phyloP scores from a whole-genome alignment of 768 basidiomycete species.

The Omphalotus guepiniiformis region DNA sequence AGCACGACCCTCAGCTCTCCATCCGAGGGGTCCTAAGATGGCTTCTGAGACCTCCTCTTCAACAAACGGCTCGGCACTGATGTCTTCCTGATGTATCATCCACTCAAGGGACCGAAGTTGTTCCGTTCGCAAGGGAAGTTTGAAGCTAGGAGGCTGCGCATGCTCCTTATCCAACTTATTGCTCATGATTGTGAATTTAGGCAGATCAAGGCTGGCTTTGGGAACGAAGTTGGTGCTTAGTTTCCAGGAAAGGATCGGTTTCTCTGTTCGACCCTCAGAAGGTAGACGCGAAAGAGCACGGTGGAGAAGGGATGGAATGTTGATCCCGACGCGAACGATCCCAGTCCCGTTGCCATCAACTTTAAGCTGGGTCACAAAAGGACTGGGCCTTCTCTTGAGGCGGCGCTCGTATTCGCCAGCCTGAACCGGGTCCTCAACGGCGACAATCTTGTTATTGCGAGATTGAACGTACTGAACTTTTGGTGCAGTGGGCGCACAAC shows the following conservation, averaged over 20 bases:
- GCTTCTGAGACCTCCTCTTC: conserved; percentile 96
- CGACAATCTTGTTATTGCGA: conserved; percentile 52
- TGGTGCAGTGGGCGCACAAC: conserved; percentile 81
- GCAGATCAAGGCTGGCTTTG: conserved; percentile 49
- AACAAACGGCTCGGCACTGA: conserved; percentile 64
- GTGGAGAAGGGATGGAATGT: conserved; percentile 82
- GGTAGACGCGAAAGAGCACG: conserved; percentile 83
- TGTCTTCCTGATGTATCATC: conserved; percentile 83
- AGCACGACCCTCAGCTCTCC: conserved; percentile 92
- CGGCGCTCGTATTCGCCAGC: conserved; percentile 88
- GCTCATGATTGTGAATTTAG: conserved; percentile 67
- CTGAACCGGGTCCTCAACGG: conserved; percentile 80
- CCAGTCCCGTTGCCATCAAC: conserved; percentile 60
- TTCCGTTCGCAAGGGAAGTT: conserved; percentile 68
- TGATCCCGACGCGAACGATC: conserved; percentile 79
- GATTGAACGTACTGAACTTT: conserved; percentile 68
- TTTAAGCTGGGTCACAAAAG: conserved; percentile 83
- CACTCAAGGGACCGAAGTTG: conserved; percentile 88
- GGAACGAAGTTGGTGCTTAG: conserved; percentile 77
- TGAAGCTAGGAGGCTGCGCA: conserved; percentile 76
- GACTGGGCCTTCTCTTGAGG: conserved; percentile 79
- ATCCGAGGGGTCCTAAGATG: conserved; percentile 78
- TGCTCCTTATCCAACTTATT: conserved; percentile 73
- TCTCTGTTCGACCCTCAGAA: conserved; percentile 41
- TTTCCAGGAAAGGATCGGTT: conserved; percentile 66